Evolutionary conservation across 306 rosid genomes (phyloP).

Genomic region (Prosopis cineraria): DNA sequence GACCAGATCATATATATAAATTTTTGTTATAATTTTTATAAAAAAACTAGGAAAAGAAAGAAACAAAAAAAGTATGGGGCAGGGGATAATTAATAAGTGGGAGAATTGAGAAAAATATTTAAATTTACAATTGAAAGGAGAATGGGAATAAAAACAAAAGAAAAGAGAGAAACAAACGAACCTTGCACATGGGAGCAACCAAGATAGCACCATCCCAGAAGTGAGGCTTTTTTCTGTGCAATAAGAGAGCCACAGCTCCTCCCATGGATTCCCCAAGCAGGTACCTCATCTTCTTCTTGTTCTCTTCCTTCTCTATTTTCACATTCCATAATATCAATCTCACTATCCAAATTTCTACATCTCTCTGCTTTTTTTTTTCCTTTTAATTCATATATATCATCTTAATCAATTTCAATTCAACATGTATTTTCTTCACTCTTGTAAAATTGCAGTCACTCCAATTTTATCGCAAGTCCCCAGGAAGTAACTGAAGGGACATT

Average conservation of each 20-base stretch:
- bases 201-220: slow-evolving; percentile 95
- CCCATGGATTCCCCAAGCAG: slow-evolving; percentile 97
- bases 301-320: slow-evolving; percentile 55
- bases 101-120: background rate
- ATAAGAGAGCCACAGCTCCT: slow-evolving; percentile 77
- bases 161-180: background rate
- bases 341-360: background rate
- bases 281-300: slow-evolving; percentile 63
- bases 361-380: too few relatives aligned
- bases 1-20: background rate
- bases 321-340: background rate
- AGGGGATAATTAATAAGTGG: background rate
- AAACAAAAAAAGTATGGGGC: background rate
- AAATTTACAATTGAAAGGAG: background rate
- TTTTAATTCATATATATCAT: too few relatives aligned
- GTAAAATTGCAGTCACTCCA: too few relatives aligned
- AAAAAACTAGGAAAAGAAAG: background rate
- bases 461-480: too few relatives aligned
- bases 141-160: background rate
- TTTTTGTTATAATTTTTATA: background rate
- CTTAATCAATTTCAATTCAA: too few relatives aligned
- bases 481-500: too few relatives aligned
- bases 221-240: slow-evolving; percentile 62
- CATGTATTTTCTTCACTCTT: too few relatives aligned
- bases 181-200: slow-evolving; percentile 99